Conservation (phyloP, 208 protist species). For the Willaertia magna region DNA sequence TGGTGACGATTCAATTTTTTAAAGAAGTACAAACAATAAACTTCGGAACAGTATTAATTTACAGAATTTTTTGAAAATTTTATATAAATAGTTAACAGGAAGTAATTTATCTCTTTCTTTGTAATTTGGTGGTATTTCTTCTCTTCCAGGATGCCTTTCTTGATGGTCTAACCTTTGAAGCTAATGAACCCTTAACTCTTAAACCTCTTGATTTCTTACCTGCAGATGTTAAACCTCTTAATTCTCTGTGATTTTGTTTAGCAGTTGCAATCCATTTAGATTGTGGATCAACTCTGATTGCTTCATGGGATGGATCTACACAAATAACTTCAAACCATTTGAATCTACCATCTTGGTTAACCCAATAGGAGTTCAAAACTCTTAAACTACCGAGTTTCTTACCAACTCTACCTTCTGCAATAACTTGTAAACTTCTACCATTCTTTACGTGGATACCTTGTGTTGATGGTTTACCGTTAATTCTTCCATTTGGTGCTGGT, state of each 20-base stretch:
- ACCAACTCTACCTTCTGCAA: constrained; percentile 95
- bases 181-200: constrained; percentile 78
- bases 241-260: constrained; percentile 92
- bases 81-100: no score
- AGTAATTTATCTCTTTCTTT: constrained; percentile 66
- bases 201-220: constrained; percentile 89
- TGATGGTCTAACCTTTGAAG: constrained; percentile 86
- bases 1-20: no score
- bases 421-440: constrained; percentile 75
- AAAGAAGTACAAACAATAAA: no score
- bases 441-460: constrained; percentile 94
- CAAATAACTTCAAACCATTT: constrained; percentile 98
- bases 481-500: constrained; percentile 86
- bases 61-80: no score
- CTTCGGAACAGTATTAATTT: no score
- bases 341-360: constrained; percentile 89
- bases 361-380: constrained; percentile 99
- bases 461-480: constrained; percentile 95
- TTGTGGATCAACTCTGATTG: constrained; percentile 91
- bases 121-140: constrained; percentile 87
- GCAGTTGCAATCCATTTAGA: constrained; percentile 98
- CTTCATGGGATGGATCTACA: constrained; percentile 92
- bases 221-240: constrained; percentile 93
- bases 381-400: constrained; percentile 84
- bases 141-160: constrained; percentile 90